Conservation (phyloP, 2,329 filamentous ascomycete species). For the Decorospora gaudefroyi region DNA sequence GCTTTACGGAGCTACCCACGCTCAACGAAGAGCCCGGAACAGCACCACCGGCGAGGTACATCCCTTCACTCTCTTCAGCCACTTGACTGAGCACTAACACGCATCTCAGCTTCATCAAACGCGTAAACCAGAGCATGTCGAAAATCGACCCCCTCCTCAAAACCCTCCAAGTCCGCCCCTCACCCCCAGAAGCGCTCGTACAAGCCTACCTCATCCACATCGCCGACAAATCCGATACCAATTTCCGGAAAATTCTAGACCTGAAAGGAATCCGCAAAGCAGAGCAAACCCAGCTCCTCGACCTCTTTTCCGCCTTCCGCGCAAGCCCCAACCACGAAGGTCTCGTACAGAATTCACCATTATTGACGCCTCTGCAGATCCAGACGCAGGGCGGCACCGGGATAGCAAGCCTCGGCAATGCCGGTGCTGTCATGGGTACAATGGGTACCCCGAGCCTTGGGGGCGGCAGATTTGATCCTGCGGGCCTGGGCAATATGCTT, state of each 20-base stretch:
- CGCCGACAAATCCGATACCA: conserved; percentile 86
- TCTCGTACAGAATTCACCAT: conserved; percentile 53
- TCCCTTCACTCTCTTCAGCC: conserved; percentile 9
- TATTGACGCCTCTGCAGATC: conserved; percentile 47
- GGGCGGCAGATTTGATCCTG: conserved; percentile 70
- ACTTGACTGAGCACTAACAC: conserved; percentile 20
- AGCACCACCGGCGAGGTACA: conserved; percentile 59
- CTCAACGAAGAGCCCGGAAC: conserved; percentile 61
- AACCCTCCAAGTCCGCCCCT: conserved; percentile 90
- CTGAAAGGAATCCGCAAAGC: conserved; percentile 85
- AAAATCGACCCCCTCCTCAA: conserved; percentile 93
- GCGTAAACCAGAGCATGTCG: conserved; percentile 80
- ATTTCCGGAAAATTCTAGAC: conserved; percentile 95
- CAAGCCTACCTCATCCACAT: conserved; percentile 98
- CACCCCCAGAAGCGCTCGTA: conserved; percentile 89
- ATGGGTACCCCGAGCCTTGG: conserved; percentile 45
- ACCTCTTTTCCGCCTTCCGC: conserved; percentile 88
- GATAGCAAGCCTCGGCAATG: conserved; percentile 49
- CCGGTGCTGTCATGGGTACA: conserved; percentile 47
- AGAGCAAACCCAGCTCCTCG: conserved; percentile 80
- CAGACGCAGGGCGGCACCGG: conserved; percentile 47
- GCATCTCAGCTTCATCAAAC: conserved; percentile 73
- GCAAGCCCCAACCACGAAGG: conserved; percentile 67
- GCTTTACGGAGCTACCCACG: conserved; percentile 71
- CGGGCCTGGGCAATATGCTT: conserved; percentile 81